These are phyloP conservation scores for Aspergillus sp. DNA, from an alignment of 2,329 filamentous ascomycete genomes.

Conservation along the genomic window DNA sequence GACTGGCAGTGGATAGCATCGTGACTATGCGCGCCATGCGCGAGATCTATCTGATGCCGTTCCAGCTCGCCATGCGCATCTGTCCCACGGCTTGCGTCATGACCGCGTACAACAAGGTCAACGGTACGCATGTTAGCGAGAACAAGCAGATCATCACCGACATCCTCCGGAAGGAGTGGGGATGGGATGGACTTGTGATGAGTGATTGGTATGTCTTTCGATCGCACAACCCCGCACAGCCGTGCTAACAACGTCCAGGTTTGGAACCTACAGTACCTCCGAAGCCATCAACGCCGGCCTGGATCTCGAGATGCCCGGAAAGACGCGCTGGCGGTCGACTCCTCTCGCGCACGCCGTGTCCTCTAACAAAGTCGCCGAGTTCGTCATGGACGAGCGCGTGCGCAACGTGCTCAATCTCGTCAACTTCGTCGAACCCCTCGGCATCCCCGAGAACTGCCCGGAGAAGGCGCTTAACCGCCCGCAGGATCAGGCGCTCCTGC, in stretches of 20 bases:
- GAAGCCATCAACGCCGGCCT: conserved; percentile 45
- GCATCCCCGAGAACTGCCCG: conserved; percentile 54
- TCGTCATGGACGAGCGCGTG: conserved; percentile 57
- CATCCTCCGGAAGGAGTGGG: conserved; percentile 47
- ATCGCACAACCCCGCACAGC: background rate
- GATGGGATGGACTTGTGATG: conserved; percentile 46
- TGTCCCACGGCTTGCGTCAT: conserved; percentile 56
- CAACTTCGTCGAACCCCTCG: conserved; percentile 54
- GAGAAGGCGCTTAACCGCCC: conserved; percentile 58
- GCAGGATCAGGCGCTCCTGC: conserved; percentile 62
- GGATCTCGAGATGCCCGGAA: conserved; percentile 49
- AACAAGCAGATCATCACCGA: conserved; percentile 40
- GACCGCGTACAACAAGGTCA: conserved; percentile 59
- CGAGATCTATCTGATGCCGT: conserved; percentile 64
- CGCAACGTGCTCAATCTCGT: conserved; percentile 59
- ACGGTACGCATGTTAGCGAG: conserved; percentile 48
- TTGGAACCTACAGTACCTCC: conserved; percentile 46
- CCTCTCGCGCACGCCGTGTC: conserved; percentile 45
- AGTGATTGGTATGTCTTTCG: conserved; percentile 40
- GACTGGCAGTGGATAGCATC: conserved; percentile 42
- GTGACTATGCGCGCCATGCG: conserved; percentile 54
- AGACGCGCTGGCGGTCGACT: conserved; percentile 41
- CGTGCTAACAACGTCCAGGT: conserved; percentile 26
- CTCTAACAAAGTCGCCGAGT: conserved; percentile 55
- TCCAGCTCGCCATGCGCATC: conserved; percentile 59